Conservation (phyloP, 1,284 basidiomycete genomes). For the Ceratobasidium sp. region DNA sequence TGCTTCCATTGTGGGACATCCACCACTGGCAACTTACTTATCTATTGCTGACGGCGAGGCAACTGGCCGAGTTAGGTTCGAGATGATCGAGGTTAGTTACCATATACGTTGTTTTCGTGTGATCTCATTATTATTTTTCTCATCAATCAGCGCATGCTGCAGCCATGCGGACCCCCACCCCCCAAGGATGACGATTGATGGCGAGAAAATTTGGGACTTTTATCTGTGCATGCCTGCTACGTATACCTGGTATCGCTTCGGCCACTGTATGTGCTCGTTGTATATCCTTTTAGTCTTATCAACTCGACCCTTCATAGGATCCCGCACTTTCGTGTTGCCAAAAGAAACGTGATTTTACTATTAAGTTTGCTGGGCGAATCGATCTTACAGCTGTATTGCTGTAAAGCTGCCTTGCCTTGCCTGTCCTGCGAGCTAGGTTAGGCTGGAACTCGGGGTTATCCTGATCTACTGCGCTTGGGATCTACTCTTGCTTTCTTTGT, state of each 20-base stretch:
- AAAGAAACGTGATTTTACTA: neutral
- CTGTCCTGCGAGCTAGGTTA: slow-evolving; percentile 7
- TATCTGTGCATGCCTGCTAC: neutral
- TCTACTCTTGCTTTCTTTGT: neutral
- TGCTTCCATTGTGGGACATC: slow-evolving; percentile 91
- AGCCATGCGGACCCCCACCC: slow-evolving; percentile 97
- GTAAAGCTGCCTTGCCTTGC: neutral
- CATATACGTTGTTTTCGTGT: neutral
- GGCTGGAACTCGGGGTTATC: slow-evolving; percentile 4
- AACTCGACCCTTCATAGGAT: neutral
- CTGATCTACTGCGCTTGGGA: slow-evolving; percentile 26
- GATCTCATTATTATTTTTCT: slow-evolving; percentile 27
- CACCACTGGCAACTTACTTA: slow-evolving; percentile 85
- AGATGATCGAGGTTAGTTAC: slow-evolving; percentile 88
- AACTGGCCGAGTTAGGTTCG: slow-evolving; percentile 90
- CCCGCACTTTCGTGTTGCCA: neutral
- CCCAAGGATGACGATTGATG: slow-evolving; percentile 83
- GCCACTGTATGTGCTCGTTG: neutral
- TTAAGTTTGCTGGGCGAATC: neutral
- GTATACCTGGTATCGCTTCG: neutral
- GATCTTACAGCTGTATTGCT: neutral
- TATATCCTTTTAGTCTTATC: neutral
- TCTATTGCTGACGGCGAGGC: slow-evolving; percentile 94
- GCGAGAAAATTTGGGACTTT: neutral
- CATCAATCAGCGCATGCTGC: slow-evolving; percentile 84